Evolutionary conservation across 163 green algal species (phyloP), one percentile per base, ranked within the genome.

Genomic region (Volvox carteri): DNA sequence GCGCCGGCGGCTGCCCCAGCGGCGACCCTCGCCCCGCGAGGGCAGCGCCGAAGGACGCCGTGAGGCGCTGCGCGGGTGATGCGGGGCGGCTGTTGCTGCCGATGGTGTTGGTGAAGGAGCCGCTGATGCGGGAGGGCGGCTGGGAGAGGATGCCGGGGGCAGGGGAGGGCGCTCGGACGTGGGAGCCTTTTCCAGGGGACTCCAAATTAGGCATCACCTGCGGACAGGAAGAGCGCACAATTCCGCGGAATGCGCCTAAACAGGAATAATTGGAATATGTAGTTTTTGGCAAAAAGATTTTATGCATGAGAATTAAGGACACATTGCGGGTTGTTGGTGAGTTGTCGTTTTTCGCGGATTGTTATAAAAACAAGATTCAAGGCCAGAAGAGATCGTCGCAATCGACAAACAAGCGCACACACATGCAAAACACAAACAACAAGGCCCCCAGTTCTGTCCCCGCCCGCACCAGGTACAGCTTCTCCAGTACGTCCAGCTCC

Each of bases 401-500:
- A n/a, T n/a, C n/a, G n/a, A n/a, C n/a, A n/a, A n/a, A n/a, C n/a
- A n/a, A n/a, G n/a, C n/a, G n/a, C n/a, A n/a, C n/a, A n/a, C n/a
- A n/a, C n/a, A n/a, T n/a, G n/a, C n/a, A n/a, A n/a, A n/a, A n/a
- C n/a, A n/a, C n/a, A n/a, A n/a, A n/a, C n/a, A n/a, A n/a, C n/a
- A n/a, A n/a, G n/a, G n/a, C n/a, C n/a, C n/a, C n/a, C n/a, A n/a
- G n/a, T n/a, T n/a, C n/a, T n/a, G n/a, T n/a, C n/a, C n/a, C n/a
- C n/a, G n/a, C n/a, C 35, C 79, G 7, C 67, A 87, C 81, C 81
- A 87, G 46, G 33, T 80, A 87, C 25, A 87, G 46, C 44, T 65
- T 70, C 81, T 87, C 65, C 33, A 87, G 44, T 3, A 87, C 81
- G 48, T 87, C 81, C 35, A 87, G 30, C 81, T 87, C 81, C 81